Evolutionary conservation across 345 rosid species (phyloP).

Genomic region (Pugionium dolabratum): DNA sequence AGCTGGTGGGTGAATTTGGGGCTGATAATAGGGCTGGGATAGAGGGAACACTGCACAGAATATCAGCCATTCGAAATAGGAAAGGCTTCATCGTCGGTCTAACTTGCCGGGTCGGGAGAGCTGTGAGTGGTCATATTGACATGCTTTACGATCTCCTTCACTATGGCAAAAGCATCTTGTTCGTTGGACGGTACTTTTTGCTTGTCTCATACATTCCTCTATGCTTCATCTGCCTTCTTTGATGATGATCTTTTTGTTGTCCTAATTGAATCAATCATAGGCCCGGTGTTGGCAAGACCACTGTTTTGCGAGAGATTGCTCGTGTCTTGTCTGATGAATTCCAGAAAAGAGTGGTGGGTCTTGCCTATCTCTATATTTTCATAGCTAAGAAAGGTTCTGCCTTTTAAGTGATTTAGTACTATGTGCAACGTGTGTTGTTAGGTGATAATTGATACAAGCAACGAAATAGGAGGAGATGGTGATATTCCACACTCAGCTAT

Average conservation of each 20-base stretch:
- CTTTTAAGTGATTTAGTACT: neutral
- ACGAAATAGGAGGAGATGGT: slow-evolving; percentile 81
- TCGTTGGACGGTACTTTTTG: slow-evolving; percentile 55
- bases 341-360: slow-evolving; percentile 61
- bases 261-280: slow-evolving; percentile 19
- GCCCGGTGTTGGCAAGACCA: slow-evolving; percentile 81
- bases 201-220: neutral
- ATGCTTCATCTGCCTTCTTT: neutral
- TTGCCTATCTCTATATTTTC: neutral
- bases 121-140: slow-evolving; percentile 61
- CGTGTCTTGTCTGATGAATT: slow-evolving; percentile 66
- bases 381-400: neutral
- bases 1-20: slow-evolving; percentile 59
- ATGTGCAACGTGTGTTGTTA: slow-evolving; percentile 12
- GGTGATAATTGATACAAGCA: slow-evolving; percentile 77
- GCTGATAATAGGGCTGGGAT: slow-evolving; percentile 70
- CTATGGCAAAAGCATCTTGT: slow-evolving; percentile 64
- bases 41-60: slow-evolving; percentile 68
- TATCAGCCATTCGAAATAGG: slow-evolving; percentile 62
- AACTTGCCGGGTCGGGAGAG: slow-evolving; percentile 69
- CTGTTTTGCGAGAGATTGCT: slow-evolving; percentile 66
- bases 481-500: slow-evolving; percentile 73
- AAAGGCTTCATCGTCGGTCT: slow-evolving; percentile 60
- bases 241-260: neutral
- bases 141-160: slow-evolving; percentile 66